phyloP scores from a whole-genome alignment of 371 early-diverging fungal genomes.

The Mortierella sp. region DNA sequence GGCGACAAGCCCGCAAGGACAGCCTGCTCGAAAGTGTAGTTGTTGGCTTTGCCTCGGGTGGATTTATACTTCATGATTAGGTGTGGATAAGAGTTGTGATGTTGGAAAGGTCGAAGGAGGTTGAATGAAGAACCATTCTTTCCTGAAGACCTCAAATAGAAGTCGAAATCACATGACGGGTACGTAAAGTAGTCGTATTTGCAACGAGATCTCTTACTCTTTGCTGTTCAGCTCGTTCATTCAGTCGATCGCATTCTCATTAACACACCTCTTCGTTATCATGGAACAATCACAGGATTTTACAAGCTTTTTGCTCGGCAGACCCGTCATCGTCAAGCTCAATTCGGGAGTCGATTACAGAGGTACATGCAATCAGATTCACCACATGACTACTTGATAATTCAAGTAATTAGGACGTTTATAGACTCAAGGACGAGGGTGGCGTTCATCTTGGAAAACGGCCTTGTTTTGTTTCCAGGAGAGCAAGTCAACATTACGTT shows the following conservation, averaged over 20 bases:
- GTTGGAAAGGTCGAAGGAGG: background rate
- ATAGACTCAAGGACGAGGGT: background rate
- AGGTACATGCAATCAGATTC: conserved; percentile 62
- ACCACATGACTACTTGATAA: background rate
- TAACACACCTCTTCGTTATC: background rate
- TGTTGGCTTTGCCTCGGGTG: conserved; percentile 83
- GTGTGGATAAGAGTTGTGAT: background rate
- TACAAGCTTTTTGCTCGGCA: conserved; percentile 72
- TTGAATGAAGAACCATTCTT: background rate
- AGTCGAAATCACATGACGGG: background rate
- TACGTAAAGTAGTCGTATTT: background rate
- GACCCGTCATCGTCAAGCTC: conserved; percentile 90
- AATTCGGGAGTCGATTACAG: conserved; percentile 96
- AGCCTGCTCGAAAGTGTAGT: conserved; percentile 90
- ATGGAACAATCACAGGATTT: conserved; percentile 57
- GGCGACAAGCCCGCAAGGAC: conserved; percentile 93
- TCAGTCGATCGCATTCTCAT: conserved; percentile 1
- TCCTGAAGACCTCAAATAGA: background rate
- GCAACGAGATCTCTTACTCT: background rate
- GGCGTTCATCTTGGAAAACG: conserved; percentile 6
- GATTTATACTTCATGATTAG: conserved; percentile 85
- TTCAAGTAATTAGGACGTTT: background rate
- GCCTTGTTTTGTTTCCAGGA: background rate
- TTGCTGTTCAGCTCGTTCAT: background rate
- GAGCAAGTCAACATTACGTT: background rate